phyloP scores from a whole-genome alignment of 2,329 filamentous ascomycete species.

The Cytospora piceicola region DNA sequence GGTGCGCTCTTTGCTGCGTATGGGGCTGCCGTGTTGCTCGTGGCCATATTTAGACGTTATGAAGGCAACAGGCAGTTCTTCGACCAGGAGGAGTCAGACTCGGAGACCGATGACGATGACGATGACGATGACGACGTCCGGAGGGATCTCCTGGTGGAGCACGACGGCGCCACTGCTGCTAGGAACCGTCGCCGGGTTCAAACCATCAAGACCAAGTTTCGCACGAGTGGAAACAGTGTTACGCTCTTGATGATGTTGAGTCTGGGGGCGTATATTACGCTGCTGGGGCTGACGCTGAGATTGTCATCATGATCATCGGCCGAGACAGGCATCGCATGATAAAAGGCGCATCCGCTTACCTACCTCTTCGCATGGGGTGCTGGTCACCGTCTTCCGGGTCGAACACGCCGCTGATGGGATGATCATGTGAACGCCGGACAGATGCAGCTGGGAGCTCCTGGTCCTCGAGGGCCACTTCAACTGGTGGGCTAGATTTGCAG shows the following conservation, averaged over 20 bases:
- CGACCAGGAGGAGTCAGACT: constrained; percentile 51
- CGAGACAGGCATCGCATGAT: background rate
- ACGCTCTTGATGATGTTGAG: constrained; percentile 60
- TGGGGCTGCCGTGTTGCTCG: constrained; percentile 79
- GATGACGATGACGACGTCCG: constrained; percentile 32
- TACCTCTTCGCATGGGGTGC: constrained; percentile 3
- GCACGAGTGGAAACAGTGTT: constrained; percentile 67
- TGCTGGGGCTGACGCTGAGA: constrained; percentile 60
- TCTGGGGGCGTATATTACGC: constrained; percentile 58
- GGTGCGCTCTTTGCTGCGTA: constrained; percentile 96
- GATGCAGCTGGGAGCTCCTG: constrained; percentile 24
- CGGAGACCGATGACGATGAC: constrained; percentile 39
- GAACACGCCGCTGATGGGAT: constrained; percentile 8
- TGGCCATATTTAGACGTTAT: constrained; percentile 82
- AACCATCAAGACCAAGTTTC: constrained; percentile 58
- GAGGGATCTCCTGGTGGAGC: background rate
- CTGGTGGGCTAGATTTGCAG: background rate
- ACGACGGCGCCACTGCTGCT: constrained; percentile 27
- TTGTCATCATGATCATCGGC: constrained; percentile 36
- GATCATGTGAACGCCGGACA: constrained; percentile 26
- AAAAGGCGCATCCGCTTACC: background rate
- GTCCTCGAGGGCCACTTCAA: constrained; percentile 23
- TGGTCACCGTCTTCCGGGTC: background rate
- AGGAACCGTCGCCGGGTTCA: constrained; percentile 41
- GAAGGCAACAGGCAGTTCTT: constrained; percentile 97